Percentiles rank a stretch among this genome's conserved stretches.
These are phyloP conservation scores for Solanum virginianum DNA, from an alignment of 257 asterid species.

Conservation along the genomic window DNA sequence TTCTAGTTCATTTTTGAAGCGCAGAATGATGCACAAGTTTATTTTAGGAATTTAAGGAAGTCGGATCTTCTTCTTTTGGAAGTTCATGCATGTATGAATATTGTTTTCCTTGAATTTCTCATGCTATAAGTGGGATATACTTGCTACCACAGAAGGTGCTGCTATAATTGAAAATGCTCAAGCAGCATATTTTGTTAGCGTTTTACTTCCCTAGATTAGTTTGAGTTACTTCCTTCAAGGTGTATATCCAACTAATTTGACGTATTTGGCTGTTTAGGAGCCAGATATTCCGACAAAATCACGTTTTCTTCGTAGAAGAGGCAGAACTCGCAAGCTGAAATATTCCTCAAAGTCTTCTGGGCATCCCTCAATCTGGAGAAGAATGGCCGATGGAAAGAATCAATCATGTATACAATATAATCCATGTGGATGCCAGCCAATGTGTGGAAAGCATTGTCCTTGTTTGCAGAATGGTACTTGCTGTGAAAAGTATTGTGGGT, in stretches of 20 bases:
- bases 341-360: slow-evolving; percentile 96
- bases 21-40: not conserved
- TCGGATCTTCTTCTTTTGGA: not conserved
- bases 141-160: not conserved
- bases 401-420: slow-evolving; percentile 51
- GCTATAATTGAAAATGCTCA: not conserved
- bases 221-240: not conserved
- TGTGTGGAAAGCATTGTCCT: slow-evolving; percentile 88
- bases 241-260: not conserved
- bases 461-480: slow-evolving; percentile 70
- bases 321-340: slow-evolving; percentile 79
- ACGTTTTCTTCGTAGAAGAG: slow-evolving; percentile 80
- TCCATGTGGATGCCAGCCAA: slow-evolving; percentile 75
- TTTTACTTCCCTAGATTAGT: not conserved
- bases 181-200: not conserved
- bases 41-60: not conserved
- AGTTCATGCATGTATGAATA: not conserved
- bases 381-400: slow-evolving; percentile 81
- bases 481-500: slow-evolving; percentile 92
- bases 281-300: slow-evolving; percentile 50
- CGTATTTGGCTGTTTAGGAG: slow-evolving; percentile 29
- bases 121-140: not conserved
- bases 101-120: not conserved
- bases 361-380: slow-evolving; percentile 95
- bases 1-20: not conserved